Percentiles rank a stretch among this genome's conserved stretches.
phyloP scores from a whole-genome alignment of 352 stramenopile genomes.

The Thalassiosira ordinaria region DNA sequence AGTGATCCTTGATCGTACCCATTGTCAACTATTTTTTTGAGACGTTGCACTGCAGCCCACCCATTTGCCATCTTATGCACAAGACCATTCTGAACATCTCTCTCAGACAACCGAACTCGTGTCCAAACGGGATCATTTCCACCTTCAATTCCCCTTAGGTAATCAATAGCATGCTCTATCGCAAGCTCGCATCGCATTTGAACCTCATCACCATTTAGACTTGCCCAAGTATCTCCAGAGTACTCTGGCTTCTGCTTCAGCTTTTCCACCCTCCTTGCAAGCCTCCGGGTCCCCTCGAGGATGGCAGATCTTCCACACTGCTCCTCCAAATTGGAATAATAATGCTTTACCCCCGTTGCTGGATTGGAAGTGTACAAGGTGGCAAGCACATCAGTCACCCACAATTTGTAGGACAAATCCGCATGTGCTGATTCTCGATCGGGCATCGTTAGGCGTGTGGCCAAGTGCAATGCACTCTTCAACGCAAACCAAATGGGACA shows the following conservation, averaged over 20 bases:
- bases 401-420: constrained; percentile 1
- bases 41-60: background rate
- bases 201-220: background rate
- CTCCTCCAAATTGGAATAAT: background rate
- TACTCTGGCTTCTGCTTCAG: constrained; percentile 9
- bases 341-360: background rate
- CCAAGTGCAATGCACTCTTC: constrained; percentile 1
- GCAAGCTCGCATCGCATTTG: background rate
- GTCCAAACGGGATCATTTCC: background rate
- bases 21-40: constrained; percentile 5
- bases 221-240: background rate
- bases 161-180: background rate
- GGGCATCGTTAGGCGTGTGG: background rate
- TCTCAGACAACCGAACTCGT: background rate
- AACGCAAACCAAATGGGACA: constrained; percentile 14
- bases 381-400: constrained; percentile 2
- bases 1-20: constrained; percentile 3
- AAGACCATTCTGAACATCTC: background rate
- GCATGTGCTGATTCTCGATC: background rate
- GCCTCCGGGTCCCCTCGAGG: background rate
- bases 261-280: constrained; percentile 6
- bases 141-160: background rate
- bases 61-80: constrained; percentile 1
- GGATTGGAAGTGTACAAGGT: background rate
- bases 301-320: constrained; percentile 1